These are phyloP conservation scores for Teunomyces barrocoloradensis DNA, from an alignment of 805 yeast genomes.

Conservation along the genomic window DNA sequence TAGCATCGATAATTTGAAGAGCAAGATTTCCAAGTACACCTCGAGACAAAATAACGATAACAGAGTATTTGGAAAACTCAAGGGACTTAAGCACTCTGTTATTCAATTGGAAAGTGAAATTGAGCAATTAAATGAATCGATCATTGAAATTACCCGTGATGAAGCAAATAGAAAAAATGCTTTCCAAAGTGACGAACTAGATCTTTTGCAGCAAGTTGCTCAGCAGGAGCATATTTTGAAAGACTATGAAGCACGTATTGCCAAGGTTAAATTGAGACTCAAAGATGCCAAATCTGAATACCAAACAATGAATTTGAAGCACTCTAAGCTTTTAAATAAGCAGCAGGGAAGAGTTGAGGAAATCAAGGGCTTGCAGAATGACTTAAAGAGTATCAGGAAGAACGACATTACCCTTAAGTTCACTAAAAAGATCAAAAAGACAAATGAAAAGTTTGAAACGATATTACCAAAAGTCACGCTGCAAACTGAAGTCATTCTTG, in stretches of 20 bases:
- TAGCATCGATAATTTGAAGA: conserved; percentile 30
- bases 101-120: conserved; percentile 38
- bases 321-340: conserved; percentile 25
- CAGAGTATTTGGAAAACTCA: conserved; percentile 34
- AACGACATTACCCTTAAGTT: conserved; percentile 24
- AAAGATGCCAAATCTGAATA: conserved; percentile 22
- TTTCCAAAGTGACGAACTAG: conserved; percentile 17
- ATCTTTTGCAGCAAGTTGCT: conserved; percentile 19
- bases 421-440: conserved; percentile 17
- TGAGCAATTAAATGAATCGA: conserved; percentile 17
- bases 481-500: conserved; percentile 11
- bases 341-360: conserved; percentile 24
- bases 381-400: conserved; percentile 26
- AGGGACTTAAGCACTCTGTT: conserved; percentile 39
- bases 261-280: conserved; percentile 18
- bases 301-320: conserved; percentile 18
- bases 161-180: conserved; percentile 11
- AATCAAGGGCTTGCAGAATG: conserved; percentile 20
- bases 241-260: conserved; percentile 23
- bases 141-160: conserved; percentile 13
- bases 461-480: conserved; percentile 30
- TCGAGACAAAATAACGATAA: conserved; percentile 25
- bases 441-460: conserved; percentile 34
- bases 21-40: conserved; percentile 30
- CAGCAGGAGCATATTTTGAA: conserved; percentile 20